Percentiles rank a stretch among this genome's conserved stretches.
These are phyloP conservation scores for Priceomyces castillae DNA, from an alignment of 805 yeast species.

Conservation along the genomic window DNA sequence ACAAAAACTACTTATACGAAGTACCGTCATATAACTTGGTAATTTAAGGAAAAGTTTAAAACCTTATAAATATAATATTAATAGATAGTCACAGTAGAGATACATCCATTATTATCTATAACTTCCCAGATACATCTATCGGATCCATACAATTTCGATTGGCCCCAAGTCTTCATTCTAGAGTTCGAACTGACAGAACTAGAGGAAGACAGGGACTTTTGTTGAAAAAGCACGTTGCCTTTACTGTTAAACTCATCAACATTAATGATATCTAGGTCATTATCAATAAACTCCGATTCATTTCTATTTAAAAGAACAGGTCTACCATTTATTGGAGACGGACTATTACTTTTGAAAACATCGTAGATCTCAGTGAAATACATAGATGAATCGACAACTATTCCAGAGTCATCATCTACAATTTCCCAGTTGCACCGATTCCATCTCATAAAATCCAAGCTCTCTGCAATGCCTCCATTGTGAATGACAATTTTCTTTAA, in stretches of 20 bases:
- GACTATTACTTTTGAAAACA: conserved; percentile 16
- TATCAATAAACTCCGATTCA: conserved; percentile 39
- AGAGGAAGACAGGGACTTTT: conserved; percentile 5
- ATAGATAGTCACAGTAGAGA: conserved; percentile 37
- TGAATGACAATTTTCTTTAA: conserved; percentile 50
- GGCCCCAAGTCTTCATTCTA: conserved; percentile 40
- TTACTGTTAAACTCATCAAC: conserved; percentile 15
- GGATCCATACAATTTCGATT: conserved; percentile 40
- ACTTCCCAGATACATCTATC: conserved; percentile 44
- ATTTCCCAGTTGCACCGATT: conserved; percentile 48
- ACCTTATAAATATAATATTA: conserved; percentile 9
- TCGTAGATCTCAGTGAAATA: conserved; percentile 27
- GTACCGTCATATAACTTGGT: background rate
- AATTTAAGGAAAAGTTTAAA: background rate
- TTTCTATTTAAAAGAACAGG: conserved; percentile 39
- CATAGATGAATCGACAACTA: conserved; percentile 20
- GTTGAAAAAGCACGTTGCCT: conserved; percentile 2
- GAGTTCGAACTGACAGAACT: conserved; percentile 5
- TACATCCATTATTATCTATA: conserved; percentile 33
- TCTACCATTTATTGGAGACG: conserved; percentile 10
- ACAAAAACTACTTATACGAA: background rate
- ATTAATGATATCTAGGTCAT: conserved; percentile 34
- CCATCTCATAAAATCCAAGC: conserved; percentile 54
- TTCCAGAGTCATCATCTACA: conserved; percentile 8
- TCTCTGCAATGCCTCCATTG: conserved; percentile 49